phyloP scores from a whole-genome alignment of 2,329 filamentous ascomycete genomes.

The Escovopsis sp. region DNA sequence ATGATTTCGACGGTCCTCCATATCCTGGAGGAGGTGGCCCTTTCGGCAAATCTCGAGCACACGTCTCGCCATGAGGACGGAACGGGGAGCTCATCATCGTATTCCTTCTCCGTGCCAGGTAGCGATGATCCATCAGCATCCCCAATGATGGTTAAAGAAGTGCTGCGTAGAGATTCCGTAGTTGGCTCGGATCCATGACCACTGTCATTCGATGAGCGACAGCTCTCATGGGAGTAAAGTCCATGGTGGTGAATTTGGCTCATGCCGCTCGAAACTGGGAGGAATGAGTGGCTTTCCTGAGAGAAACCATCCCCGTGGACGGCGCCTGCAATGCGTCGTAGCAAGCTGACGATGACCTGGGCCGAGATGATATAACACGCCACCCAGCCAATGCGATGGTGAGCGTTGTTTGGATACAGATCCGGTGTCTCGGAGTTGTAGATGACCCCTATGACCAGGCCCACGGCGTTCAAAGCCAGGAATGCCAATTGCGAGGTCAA shows the following conservation, averaged over 20 bases:
- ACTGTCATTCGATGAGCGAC: slow-evolving; percentile 55
- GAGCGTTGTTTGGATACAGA: slow-evolving; percentile 75
- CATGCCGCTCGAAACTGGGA: slow-evolving; percentile 45
- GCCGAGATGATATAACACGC: slow-evolving; percentile 55
- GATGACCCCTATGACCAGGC: slow-evolving; percentile 48
- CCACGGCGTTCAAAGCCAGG: slow-evolving; percentile 46
- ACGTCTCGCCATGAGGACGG: slow-evolving; percentile 30
- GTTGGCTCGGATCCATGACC: slow-evolving; percentile 60
- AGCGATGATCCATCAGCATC: slow-evolving; percentile 12
- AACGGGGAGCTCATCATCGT: slow-evolving; percentile 26
- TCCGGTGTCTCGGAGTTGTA: slow-evolving; percentile 77
- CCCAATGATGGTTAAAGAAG: slow-evolving; percentile 43
- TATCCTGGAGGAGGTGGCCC: slow-evolving; percentile 38
- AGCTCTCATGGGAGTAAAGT: slow-evolving; percentile 23
- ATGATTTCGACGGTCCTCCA: slow-evolving; percentile 43
- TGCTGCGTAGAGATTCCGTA: slow-evolving; percentile 51
- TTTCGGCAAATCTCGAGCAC: slow-evolving; percentile 38
- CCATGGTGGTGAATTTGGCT: slow-evolving; percentile 33
- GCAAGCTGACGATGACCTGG: slow-evolving; percentile 54
- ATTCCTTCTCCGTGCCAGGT: slow-evolving; percentile 29
- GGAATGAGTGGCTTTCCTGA: slow-evolving; percentile 42
- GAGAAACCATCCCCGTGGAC: slow-evolving; percentile 2
- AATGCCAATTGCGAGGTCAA: slow-evolving; percentile 56
- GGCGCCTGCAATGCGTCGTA: slow-evolving; percentile 39
- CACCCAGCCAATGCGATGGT: slow-evolving; percentile 79